These are phyloP conservation scores for Plasmodium gonderi DNA, from an alignment of 169 alveolate species.

Conservation along the genomic window DNA sequence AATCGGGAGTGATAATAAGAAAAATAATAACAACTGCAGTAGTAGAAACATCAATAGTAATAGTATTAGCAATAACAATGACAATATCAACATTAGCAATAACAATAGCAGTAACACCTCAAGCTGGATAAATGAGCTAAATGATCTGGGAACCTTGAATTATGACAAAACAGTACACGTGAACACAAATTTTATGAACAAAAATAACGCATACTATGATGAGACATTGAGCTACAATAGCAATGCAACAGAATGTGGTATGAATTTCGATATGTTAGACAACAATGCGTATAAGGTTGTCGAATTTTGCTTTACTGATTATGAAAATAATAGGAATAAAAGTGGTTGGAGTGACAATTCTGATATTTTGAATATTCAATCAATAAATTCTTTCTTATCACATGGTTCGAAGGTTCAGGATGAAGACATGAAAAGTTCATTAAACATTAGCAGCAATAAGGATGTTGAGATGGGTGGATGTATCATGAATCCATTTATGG, in stretches of 20 bases:
- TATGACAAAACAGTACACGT: conserved; percentile 14
- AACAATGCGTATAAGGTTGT: conserved; percentile 66
- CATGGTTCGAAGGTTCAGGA: neutral
- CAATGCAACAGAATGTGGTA: conserved; percentile 49
- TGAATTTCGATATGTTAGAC: conserved; percentile 47
- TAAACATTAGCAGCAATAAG: neutral
- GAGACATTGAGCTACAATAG: conserved; percentile 61
- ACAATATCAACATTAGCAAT: no score
- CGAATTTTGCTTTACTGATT: conserved; percentile 70
- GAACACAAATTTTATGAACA: neutral
- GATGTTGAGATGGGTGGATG: no score
- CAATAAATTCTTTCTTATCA: neutral
- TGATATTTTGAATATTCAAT: neutral
- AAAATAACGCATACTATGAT: conserved; percentile 28
- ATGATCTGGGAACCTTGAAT: conserved; percentile 3
- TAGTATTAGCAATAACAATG: neutral
- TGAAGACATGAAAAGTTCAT: neutral
- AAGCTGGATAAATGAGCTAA: conserved; percentile 33
- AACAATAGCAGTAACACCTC: neutral
- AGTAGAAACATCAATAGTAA: neutral
- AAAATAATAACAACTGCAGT: neutral
- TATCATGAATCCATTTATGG: no score
- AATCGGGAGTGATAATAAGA: conserved; percentile 22
- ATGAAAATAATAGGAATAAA: conserved; percentile 45
- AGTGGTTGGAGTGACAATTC: neutral